Conservation (phyloP, 1,139 yeast genomes). For the Yamadazyma atlantica region DNA sequence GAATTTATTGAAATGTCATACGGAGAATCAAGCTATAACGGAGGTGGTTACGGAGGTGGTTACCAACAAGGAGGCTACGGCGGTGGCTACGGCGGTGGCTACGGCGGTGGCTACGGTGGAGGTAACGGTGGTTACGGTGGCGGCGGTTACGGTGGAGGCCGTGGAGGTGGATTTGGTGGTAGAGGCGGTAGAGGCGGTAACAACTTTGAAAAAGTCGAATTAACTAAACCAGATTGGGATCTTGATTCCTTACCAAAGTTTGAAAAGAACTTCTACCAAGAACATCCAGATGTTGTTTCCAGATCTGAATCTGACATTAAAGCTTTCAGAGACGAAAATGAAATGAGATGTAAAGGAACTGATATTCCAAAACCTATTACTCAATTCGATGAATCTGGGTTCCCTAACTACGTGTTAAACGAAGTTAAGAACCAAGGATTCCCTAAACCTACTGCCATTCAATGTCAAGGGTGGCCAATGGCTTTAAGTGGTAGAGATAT, state of each 20-base stretch:
- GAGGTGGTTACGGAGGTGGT: slow-evolving; percentile 2
- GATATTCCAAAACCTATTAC: slow-evolving; percentile 95
- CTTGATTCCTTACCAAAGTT: slow-evolving; percentile 76
- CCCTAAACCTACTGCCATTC: slow-evolving; percentile 92
- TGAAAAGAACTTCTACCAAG: slow-evolving; percentile 92
- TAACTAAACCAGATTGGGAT: slow-evolving; percentile 79
- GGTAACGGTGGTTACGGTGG: slow-evolving; percentile 9
- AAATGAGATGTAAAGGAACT: slow-evolving; percentile 81
- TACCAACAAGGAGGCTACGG: too few relatives aligned
- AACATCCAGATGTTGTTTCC: slow-evolving; percentile 72
- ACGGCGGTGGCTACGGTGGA: slow-evolving; percentile 11
- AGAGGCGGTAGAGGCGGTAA: slow-evolving; percentile 32
- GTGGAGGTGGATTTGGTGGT: slow-evolving; percentile 9
- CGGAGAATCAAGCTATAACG: slow-evolving; percentile 10
- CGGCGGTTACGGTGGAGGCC: slow-evolving; percentile 8
- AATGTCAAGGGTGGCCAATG: slow-evolving; percentile 99
- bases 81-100: slow-evolving; percentile 9
- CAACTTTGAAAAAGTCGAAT: slow-evolving; percentile 50
- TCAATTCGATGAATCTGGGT: slow-evolving; percentile 92
- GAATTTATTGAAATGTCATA: slow-evolving; percentile 15
- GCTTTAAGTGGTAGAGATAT: slow-evolving; percentile 97
- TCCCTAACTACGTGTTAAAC: slow-evolving; percentile 86
- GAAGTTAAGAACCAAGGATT: slow-evolving; percentile 94
- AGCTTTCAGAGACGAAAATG: slow-evolving; percentile 75
- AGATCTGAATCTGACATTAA: slow-evolving; percentile 74